phyloP scores from a whole-genome alignment of 2,329 filamentous ascomycete species.

The Hysterium pulicare region DNA sequence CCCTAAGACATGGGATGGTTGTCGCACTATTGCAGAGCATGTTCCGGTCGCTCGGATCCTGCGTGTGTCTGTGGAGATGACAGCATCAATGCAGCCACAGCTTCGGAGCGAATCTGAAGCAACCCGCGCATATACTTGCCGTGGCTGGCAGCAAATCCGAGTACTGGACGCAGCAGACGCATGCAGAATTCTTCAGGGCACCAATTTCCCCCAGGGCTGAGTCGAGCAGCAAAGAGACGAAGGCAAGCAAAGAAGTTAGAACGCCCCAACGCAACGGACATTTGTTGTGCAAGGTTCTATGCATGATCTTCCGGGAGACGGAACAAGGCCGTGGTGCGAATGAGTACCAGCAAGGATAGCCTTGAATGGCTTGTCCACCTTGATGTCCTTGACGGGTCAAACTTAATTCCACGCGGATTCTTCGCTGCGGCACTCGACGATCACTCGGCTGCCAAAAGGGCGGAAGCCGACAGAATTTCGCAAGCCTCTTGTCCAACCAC shows the following conservation, averaged over 20 bases:
- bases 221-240: background rate
- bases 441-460: constrained; percentile 20
- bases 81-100: constrained; percentile 16
- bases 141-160: background rate
- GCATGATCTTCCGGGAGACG: constrained; percentile 36
- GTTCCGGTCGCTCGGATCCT: constrained; percentile 26
- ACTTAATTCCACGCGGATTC: constrained; percentile 18
- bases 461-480: constrained; percentile 18
- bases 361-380: constrained; percentile 17
- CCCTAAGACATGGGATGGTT: constrained; percentile 13
- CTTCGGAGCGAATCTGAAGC: constrained; percentile 13
- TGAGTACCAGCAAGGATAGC: constrained; percentile 26
- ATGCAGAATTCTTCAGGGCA: too few species aligned
- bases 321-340: constrained; percentile 18
- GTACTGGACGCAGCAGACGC: background rate
- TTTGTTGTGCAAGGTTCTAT: constrained; percentile 12
- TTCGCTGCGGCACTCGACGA: constrained; percentile 21
- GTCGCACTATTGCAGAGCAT: constrained; percentile 26
- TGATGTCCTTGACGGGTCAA: constrained; percentile 21
- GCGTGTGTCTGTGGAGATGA: constrained; percentile 20
- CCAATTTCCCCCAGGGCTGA: background rate
- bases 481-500: background rate
- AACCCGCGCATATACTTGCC: background rate
- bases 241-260: background rate
- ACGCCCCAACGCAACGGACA: constrained; percentile 15